Conservation (phyloP, 2,329 filamentous ascomycete species). For the Cordyceps tenuipes region DNA sequence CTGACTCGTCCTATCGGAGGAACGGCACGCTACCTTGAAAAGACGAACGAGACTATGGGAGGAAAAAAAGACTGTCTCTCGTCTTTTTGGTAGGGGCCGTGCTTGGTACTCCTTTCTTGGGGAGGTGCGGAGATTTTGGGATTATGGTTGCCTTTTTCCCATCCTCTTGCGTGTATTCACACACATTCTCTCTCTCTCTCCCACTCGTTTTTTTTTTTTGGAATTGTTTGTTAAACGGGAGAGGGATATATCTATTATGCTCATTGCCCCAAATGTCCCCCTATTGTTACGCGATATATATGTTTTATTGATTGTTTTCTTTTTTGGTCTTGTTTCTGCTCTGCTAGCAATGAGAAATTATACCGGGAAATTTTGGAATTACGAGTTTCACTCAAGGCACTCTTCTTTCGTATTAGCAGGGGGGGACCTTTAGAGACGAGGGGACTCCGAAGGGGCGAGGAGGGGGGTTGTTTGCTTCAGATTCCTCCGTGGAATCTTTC, state of each 20-base stretch:
- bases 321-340: slow-evolving; percentile 4
- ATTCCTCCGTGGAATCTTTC: not conserved
- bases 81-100: not conserved
- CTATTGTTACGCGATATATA: not conserved
- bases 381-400: not conserved
- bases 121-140: not conserved
- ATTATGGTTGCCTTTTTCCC: not conserved
- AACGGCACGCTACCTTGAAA: no score
- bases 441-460: no score
- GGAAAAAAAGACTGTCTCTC: not conserved
- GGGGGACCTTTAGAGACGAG: no score
- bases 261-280: not conserved
- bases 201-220: not conserved
- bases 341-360: not conserved
- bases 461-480: not conserved
- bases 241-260: not conserved
- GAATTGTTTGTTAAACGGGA: slow-evolving; percentile 7
- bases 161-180: not conserved
- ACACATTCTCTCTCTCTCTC: not conserved
- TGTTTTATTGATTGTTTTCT: slow-evolving; percentile 1
- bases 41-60: not conserved
- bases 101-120: slow-evolving; percentile 13
- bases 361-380: not conserved
- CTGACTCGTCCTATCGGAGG: no score
- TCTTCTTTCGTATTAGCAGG: no score